A percentile compares a stretch with the other conserved stretches of the same genome.
Evolutionary conservation across 2,329 filamentous ascomycete genomes (phyloP).

Genomic region (Leptosphaerulina australis): DNA sequence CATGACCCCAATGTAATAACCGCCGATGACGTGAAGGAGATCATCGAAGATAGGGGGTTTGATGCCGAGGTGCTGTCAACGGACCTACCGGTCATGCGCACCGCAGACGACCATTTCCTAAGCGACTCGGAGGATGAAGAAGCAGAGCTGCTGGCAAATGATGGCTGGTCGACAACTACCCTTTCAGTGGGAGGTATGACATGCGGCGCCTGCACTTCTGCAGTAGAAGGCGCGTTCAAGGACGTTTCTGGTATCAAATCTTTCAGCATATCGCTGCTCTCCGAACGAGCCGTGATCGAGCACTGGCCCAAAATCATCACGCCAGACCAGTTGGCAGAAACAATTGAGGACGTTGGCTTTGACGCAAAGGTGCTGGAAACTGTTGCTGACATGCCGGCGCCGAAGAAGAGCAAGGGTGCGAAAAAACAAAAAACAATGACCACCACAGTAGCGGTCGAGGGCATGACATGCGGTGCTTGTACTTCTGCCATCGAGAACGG

Average conservation of each 20-base stretch:
- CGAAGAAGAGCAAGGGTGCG: slow-evolving; percentile 44
- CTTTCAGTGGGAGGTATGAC: slow-evolving; percentile 87
- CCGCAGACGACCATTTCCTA: slow-evolving; percentile 44
- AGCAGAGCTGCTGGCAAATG: slow-evolving; percentile 48
- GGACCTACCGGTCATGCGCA: slow-evolving; percentile 66
- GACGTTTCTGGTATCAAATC: slow-evolving; percentile 73
- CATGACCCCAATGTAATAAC: slow-evolving; percentile 79
- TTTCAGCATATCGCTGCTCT: slow-evolving; percentile 82
- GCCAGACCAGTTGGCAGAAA: slow-evolving; percentile 61
- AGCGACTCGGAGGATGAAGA: slow-evolving; percentile 47
- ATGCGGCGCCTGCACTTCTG: slow-evolving; percentile 86
- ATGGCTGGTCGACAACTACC: slow-evolving; percentile 64
- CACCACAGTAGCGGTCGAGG: slow-evolving; percentile 87
- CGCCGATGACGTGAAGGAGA: slow-evolving; percentile 77
- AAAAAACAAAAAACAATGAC: slow-evolving; percentile 61
- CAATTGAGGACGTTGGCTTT: slow-evolving; percentile 74
- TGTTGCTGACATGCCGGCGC: slow-evolving; percentile 52
- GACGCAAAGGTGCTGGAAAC: slow-evolving; percentile 80
- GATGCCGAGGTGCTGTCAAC: slow-evolving; percentile 88
- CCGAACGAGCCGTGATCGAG: slow-evolving; percentile 83
- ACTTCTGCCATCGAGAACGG: slow-evolving; percentile 88
- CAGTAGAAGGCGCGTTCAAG: slow-evolving; percentile 80
- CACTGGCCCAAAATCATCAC: slow-evolving; percentile 68
- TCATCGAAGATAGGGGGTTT: slow-evolving; percentile 90
- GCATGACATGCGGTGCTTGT: slow-evolving; percentile 98